Conservation (phyloP, 139 green algal genomes). For the Coelastrella sp. region DNA sequence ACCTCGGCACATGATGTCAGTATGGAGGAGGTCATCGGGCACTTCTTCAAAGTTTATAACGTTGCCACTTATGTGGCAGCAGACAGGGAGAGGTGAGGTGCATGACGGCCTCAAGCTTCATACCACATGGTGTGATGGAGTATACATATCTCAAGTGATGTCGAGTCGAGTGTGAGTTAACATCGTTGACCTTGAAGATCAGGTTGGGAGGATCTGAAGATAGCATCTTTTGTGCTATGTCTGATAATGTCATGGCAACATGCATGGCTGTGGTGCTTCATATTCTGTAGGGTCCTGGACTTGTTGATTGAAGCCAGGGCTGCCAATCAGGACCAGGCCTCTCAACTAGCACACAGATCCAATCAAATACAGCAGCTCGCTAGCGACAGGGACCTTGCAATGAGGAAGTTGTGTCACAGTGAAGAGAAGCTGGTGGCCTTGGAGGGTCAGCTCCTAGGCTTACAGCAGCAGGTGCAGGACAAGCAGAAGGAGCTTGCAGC, state of each 20-base stretch:
- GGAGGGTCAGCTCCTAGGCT: background rate
- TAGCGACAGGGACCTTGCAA: background rate
- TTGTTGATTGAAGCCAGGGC: conserved; percentile 16
- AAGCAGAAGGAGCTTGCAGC: conserved; percentile 23
- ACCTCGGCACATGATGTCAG: background rate
- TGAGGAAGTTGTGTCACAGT: conserved; percentile 22
- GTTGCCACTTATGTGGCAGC: conserved; percentile 31
- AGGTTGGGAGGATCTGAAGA: too few relatives aligned
- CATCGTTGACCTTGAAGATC: too few relatives aligned
- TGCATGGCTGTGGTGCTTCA: background rate
- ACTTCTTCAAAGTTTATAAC: conserved; percentile 47
- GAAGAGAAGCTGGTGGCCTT: conserved; percentile 30
- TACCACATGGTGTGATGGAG: too few relatives aligned
- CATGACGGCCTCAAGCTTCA: background rate
- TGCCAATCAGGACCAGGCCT: background rate
- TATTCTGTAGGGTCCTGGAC: conserved; percentile 33
- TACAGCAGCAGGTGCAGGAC: conserved; percentile 30
- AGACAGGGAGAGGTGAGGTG: conserved; percentile 40
- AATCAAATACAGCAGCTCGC: conserved; percentile 22
- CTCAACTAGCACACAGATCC: background rate
- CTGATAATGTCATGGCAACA: background rate
- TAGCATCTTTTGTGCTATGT: too few relatives aligned
- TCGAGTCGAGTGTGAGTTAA: too few relatives aligned
- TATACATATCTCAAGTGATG: too few relatives aligned
- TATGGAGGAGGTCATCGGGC: conserved; percentile 28